Evolutionary conservation across 2,329 filamentous ascomycete genomes (phyloP), one percentile per base, ranked within the genome.

Genomic region (Neonectria punicea): DNA sequence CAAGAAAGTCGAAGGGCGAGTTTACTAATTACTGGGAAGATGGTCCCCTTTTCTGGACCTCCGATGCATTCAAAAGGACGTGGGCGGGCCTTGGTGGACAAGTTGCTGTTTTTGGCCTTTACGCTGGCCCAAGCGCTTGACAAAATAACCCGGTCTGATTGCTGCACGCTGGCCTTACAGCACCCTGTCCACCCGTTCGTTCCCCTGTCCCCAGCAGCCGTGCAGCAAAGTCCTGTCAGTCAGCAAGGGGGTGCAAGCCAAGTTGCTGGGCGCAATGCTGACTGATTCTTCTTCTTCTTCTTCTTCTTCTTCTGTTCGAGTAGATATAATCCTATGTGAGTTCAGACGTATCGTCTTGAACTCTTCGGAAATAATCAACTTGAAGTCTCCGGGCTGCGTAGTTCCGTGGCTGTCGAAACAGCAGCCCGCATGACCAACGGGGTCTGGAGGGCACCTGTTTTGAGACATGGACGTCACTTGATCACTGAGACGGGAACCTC

Each of bases 21-120:
- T 62, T 66, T 63, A 70, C 59, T 70, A 66, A 70, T 69, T 67
- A 51, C 67, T 69, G 54, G 67, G 68, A 73, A 73, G 72, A 70
- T 59, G 63, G 68, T 74, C 73, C 72, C 75, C 75, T 74, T 75
- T 76, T 74, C 70, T 70, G 68, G 70, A 69, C 60, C 70, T 74
- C 61, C 67, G 65, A 73, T 63, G 69, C 69, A 69, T 73, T 64
- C 63, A 64, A 66, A 68, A 58, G 67, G 67, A 68, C 62, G 64
- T 63, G 66, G 58, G 65, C 67, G 63, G 66, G 64, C 66, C 63
- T 63, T 61, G 69, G 70, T 70, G 70, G 68, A 74, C 74, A 69
- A 68, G 69, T 73, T 71, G 69, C 73, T 73, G 67, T 64, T 72
- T 71, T 68, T 66, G 68, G 69, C 63, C 62, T 56, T 70, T 60